These are phyloP conservation scores for Gossypium mustelinum DNA, from an alignment of 345 rosid genomes.

Conservation along the genomic window DNA sequence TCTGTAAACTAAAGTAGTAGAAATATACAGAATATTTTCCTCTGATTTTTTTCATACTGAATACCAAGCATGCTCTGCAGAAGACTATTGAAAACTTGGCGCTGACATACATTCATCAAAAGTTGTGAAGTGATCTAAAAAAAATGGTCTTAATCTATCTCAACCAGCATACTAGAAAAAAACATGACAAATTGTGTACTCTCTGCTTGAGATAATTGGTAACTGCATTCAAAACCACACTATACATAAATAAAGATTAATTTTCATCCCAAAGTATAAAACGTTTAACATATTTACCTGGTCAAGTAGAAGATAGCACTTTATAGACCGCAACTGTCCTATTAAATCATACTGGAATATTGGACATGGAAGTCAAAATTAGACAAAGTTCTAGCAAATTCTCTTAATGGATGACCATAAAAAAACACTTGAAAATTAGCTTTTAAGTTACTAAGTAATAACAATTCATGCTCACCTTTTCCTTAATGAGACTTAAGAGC, in stretches of 20 bases:
- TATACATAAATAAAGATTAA: neutral
- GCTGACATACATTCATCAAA: neutral
- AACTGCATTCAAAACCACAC: conserved; percentile 15
- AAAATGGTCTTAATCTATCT: neutral
- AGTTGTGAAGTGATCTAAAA: neutral
- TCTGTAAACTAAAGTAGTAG: too few species aligned
- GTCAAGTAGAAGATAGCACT: conserved; percentile 95
- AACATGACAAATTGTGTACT: neutral
- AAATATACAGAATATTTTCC: too few species aligned
- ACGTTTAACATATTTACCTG: conserved; percentile 54
- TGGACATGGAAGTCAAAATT: conserved; percentile 14
- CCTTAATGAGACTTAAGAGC: conserved; percentile 77
- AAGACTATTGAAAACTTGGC: neutral
- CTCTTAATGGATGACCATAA: neutral
- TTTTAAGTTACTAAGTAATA: neutral
- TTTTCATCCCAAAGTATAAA: conserved; percentile 1
- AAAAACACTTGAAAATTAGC: neutral
- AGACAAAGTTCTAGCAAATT: conserved; percentile 14
- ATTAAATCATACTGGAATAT: conserved; percentile 70
- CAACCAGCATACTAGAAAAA: neutral
- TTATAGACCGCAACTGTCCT: conserved; percentile 85
- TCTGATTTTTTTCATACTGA: neutral
- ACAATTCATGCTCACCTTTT: conserved; percentile 47
- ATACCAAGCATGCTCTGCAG: neutral
- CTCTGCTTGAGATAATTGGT: neutral